A percentile compares a stretch with the other conserved stretches of the same genome.
phyloP scores from a whole-genome alignment of 2,329 filamentous ascomycete genomes.

The Phaeophleospora eucalypticola region DNA sequence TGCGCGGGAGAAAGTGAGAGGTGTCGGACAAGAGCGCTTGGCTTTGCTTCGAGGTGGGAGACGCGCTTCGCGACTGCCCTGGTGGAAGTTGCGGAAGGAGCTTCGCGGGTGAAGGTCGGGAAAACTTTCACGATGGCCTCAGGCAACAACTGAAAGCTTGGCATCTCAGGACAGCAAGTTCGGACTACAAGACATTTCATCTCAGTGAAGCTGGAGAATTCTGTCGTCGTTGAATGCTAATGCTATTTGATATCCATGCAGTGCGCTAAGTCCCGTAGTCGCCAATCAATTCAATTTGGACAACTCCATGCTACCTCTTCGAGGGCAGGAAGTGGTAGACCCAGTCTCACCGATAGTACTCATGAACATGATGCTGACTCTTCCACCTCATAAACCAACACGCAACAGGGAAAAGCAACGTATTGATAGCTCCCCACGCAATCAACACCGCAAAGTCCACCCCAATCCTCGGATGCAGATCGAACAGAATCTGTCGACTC shows the following conservation, averaged over 20 bases:
- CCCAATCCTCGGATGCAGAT: slow-evolving; percentile 54
- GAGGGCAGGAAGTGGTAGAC: no score
- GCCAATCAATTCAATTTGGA: no score
- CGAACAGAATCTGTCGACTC: slow-evolving; percentile 58
- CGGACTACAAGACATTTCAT: no score
- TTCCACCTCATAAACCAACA: slow-evolving; percentile 43
- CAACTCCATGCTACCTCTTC: no score
- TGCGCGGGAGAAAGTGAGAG: not conserved
- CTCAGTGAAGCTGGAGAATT: no score
- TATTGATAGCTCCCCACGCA: slow-evolving; percentile 54
- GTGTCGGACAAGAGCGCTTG: not conserved
- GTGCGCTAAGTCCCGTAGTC: no score
- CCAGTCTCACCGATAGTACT: slow-evolving; percentile 27
- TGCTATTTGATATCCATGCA: no score
- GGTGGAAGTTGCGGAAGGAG: not conserved
- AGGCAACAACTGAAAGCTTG: no score
- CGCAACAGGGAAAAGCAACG: slow-evolving; percentile 50
- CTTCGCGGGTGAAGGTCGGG: not conserved
- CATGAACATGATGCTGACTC: slow-evolving; percentile 29
- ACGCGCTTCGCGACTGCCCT: not conserved
- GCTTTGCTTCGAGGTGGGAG: not conserved
- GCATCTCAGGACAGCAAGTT: no score
- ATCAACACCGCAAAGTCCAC: slow-evolving; percentile 59
- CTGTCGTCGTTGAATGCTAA: no score
- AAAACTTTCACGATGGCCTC: not conserved